phyloP scores from a whole-genome alignment of 352 stramenopile species.

The Globisporangium sylvaticum region DNA sequence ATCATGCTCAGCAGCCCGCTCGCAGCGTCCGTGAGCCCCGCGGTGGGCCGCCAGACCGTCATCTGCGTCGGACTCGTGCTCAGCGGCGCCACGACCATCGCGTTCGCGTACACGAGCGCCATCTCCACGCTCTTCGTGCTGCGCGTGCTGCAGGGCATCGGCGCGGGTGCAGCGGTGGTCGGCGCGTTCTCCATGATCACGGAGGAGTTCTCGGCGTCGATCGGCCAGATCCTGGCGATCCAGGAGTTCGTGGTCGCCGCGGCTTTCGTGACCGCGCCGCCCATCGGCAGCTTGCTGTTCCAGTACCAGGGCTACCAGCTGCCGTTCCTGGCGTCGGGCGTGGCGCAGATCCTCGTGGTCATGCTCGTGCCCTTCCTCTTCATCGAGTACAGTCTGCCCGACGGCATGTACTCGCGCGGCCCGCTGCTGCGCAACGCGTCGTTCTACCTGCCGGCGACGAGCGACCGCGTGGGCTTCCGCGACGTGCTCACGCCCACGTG shows the following conservation, averaged over 20 bases:
- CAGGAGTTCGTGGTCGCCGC: constrained; percentile 68
- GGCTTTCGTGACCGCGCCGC: constrained; percentile 56
- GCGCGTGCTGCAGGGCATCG: constrained; percentile 54
- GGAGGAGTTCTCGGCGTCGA: constrained; percentile 50
- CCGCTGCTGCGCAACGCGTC: constrained; percentile 16
- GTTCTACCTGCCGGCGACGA: constrained; percentile 23
- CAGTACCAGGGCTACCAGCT: constrained; percentile 48
- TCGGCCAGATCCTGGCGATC: constrained; percentile 53
- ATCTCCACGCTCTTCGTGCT: constrained; percentile 39
- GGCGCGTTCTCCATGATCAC: constrained; percentile 61
- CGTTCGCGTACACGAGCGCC: constrained; percentile 52
- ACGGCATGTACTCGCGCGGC: constrained; percentile 40
- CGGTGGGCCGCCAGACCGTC: constrained; percentile 54
- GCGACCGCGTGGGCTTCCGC: constrained; percentile 28
- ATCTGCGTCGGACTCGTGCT: constrained; percentile 66
- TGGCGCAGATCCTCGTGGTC: constrained; percentile 55
- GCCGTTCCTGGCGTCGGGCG: constrained; percentile 54
- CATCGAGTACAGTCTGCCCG: constrained; percentile 68
- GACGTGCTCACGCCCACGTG: constrained; percentile 60
- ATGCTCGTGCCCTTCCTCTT: constrained; percentile 69
- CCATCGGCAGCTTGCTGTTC: constrained; percentile 54
- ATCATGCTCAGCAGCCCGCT: constrained; percentile 73
- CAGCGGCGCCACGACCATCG: constrained; percentile 56
- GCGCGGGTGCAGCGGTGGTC: constrained; percentile 60
- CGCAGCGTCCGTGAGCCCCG: constrained; percentile 36